Conservation (phyloP, 345 rosid genomes). For the Cardamine occulta region DNA sequence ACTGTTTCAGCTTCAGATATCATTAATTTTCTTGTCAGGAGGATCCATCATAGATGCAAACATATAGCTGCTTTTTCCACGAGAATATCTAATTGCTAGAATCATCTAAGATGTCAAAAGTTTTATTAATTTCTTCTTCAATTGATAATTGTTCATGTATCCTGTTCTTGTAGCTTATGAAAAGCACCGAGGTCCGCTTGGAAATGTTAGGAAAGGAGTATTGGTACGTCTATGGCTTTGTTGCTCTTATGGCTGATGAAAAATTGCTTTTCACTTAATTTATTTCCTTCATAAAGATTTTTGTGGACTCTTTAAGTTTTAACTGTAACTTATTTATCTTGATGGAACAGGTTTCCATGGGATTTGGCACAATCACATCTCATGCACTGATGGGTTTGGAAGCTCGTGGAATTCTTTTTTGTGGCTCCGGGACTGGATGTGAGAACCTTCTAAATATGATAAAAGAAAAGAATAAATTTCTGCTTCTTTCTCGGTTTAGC, state of each 20-base stretch:
- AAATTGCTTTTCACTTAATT: background rate
- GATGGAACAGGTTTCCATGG: constrained; percentile 85
- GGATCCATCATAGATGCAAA: background rate
- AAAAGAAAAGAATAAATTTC: background rate
- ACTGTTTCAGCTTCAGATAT: constrained; percentile 4
- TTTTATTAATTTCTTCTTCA: constrained; percentile 14
- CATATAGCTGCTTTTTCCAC: background rate
- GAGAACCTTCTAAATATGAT: constrained; percentile 32
- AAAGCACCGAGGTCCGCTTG: constrained; percentile 85
- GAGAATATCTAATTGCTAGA: constrained; percentile 5
- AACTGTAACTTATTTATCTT: constrained; percentile 3
- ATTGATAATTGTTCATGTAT: constrained; percentile 9
- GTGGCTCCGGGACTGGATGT: constrained; percentile 92
- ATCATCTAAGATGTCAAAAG: background rate
- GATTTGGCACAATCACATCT: constrained; percentile 79
- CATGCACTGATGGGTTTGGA: constrained; percentile 90
- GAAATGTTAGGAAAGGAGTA: constrained; percentile 98
- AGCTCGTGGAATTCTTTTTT: constrained; percentile 92
- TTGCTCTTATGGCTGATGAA: constrained; percentile 15
- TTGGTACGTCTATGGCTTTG: constrained; percentile 60
- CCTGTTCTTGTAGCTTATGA: constrained; percentile 64
- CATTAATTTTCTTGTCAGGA: background rate
- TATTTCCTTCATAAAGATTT: background rate
- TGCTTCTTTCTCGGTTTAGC: background rate
- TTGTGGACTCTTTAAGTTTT: background rate